These are phyloP conservation scores for Skeletonema grethae DNA, from an alignment of 108 stramenopile species.

Conservation along the genomic window DNA sequence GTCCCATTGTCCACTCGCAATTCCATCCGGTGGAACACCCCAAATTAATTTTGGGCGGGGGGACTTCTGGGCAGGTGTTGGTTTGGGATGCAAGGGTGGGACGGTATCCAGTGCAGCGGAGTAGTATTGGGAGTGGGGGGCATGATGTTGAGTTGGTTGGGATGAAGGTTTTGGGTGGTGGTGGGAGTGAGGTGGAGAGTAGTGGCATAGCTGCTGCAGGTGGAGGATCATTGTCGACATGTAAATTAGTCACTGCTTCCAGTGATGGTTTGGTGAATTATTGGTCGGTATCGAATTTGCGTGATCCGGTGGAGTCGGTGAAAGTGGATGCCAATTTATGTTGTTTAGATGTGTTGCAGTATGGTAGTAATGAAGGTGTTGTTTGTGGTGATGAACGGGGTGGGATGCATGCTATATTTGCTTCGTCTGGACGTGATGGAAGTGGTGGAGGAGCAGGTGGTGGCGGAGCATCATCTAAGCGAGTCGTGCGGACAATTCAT, in stretches of 20 bases:
- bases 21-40: conserved; percentile 88
- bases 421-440: conserved; percentile 31
- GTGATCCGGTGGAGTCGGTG: conserved; percentile 74
- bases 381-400: conserved; percentile 83
- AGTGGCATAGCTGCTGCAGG: conserved; percentile 60
- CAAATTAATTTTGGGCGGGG: conserved; percentile 76
- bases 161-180: conserved; percentile 34
- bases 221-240: conserved; percentile 55
- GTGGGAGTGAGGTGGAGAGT: not conserved
- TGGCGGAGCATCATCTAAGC: conserved; percentile 54
- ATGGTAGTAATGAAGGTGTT: conserved; percentile 56
- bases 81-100: conserved; percentile 89
- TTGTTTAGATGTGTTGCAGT: conserved; percentile 72
- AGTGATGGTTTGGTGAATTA: conserved; percentile 81
- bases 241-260: conserved; percentile 73
- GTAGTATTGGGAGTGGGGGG: conserved; percentile 49
- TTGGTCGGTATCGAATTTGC: conserved; percentile 83
- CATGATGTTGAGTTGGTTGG: conserved; percentile 76
- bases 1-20: conserved; percentile 67
- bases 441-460: conserved; percentile 33
- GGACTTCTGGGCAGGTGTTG: conserved; percentile 79
- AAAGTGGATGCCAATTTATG: conserved; percentile 77
- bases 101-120: conserved; percentile 83
- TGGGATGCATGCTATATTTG: conserved; percentile 62
- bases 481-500: conserved; percentile 59